Base-by-base conservation (phyloP, 441 rosid species). In the Pelargonium cotyledonis region DNA sequence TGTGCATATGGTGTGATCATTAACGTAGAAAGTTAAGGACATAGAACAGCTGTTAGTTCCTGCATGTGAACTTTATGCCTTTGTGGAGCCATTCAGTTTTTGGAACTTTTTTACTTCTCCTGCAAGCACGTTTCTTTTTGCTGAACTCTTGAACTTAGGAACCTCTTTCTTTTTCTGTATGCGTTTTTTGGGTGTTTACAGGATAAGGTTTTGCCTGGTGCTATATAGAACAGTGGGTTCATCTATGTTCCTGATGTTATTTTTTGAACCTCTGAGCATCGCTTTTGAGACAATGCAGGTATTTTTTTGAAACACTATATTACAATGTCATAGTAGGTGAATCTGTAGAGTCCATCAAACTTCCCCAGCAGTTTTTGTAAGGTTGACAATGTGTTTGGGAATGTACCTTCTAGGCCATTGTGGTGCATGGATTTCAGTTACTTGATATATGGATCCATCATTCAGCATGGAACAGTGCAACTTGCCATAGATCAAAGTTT, bases 251-350 rank as follows among this genome's bases (percentile, higher is more conserved):
- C 83, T 95, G 73, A 78, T 95, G 79, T 83, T 92, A 79, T 86
- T 95, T 80, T 92, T 88, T 80, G 98, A 95, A 87, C 99, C 98
- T 66, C 82, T 89, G 74, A 90, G 99, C 84, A 85, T 95, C 71
- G 91, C 92, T 77, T 95, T 95, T 79, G 99, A 95, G 86, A 95
- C 96, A 68, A 80, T 90, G 88, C 99, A 92, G 94, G 99, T 95
- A 85, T 69, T 65, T 73, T 60, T 29, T 58, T n/a, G 61, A 49
- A 68, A 38, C 38, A 63, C 65, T 9, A 60, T 2, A 62, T 21
- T 18, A 18, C 65, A 61, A 61, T 29, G 5, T 65, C 15, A 21
- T 44, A n/a, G 51, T 47, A 31, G 26, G 19, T 68, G 63, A 40
- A 14, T 71, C 49, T 68, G 4, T 73, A 14, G 18, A 31, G 57